A percentile compares a stretch with the other conserved stretches of the same genome.
phyloP scores from a whole-genome alignment of 208 protist genomes.

The Trypanosoma theileri region DNA sequence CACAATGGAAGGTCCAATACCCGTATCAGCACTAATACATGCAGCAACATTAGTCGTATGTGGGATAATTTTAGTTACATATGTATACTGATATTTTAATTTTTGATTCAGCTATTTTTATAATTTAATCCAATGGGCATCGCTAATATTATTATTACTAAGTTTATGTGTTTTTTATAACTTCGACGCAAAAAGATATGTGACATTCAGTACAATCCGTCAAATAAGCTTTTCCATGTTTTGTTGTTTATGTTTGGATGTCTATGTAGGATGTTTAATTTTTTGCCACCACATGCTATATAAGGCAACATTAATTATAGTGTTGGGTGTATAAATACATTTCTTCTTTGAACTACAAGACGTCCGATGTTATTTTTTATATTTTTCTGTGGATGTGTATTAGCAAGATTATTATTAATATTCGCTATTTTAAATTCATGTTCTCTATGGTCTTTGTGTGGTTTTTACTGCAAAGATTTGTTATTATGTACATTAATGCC shows the following conservation, averaged over 20 bases:
- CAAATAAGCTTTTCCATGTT: constrained; percentile 90
- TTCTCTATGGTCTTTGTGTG: constrained; percentile 84
- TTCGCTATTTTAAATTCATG: constrained; percentile 83
- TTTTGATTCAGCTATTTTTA: constrained; percentile 90
- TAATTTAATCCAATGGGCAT: constrained; percentile 65
- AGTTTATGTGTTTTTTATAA: constrained; percentile 80
- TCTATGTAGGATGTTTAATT: constrained; percentile 82
- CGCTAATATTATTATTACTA: constrained; percentile 77
- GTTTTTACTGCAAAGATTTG: constrained; percentile 87
- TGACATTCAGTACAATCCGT: constrained; percentile 84
- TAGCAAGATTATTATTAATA: constrained; percentile 57
- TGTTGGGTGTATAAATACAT: constrained; percentile 81
- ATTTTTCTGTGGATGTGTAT: constrained; percentile 75
- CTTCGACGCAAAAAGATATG: constrained; percentile 86
- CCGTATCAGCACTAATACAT: constrained; percentile 81
- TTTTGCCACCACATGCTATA: constrained; percentile 90
- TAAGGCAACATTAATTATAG: constrained; percentile 83
- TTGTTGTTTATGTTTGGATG: constrained; percentile 74
- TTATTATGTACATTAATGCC: constrained; percentile 70
- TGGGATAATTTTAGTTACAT: constrained; percentile 76
- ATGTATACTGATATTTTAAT: constrained; percentile 79
- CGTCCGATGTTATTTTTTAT: constrained; percentile 77
- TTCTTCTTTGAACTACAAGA: constrained; percentile 82
- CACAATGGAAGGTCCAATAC: constrained; percentile 82
- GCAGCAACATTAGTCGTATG: constrained; percentile 78